Evolutionary conservation across 192 early-diverging fungal species (phyloP).

Genomic region (Diversispora eburnea): DNA sequence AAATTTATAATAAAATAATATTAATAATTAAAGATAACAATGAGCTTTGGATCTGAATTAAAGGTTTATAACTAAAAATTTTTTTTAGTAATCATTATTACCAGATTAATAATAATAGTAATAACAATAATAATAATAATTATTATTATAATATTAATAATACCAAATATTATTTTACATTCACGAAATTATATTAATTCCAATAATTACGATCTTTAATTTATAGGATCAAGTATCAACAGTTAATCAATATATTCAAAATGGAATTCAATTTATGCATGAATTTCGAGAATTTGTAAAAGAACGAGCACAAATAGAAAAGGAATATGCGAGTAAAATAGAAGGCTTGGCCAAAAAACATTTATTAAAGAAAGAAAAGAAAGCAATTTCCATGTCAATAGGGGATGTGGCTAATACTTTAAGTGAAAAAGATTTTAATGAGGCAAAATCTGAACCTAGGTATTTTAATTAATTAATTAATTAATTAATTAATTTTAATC

Average conservation of each 20-base stretch:
- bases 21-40: neutral
- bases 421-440: constrained; percentile 34
- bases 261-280: constrained; percentile 56
- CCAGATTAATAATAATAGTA: too few species aligned
- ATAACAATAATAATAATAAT: neutral
- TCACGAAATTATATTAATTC: neutral
- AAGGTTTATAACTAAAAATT: constrained; percentile 2
- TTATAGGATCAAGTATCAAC: constrained; percentile 53
- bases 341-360: constrained; percentile 62
- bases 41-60: constrained; percentile 26
- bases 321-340: constrained; percentile 65
- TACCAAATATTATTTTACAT: neutral
- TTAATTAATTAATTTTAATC: constrained; percentile 1
- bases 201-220: neutral
- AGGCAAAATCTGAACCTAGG: constrained; percentile 36
- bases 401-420: constrained; percentile 32
- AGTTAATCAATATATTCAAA: constrained; percentile 49
- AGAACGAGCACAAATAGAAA: constrained; percentile 65
- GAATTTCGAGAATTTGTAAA: constrained; percentile 70
- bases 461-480: constrained; percentile 32
- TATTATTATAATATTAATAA: neutral
- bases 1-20: too few species aligned
- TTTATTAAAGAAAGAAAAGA: constrained; percentile 43
- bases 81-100: neutral
- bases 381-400: constrained; percentile 18